Conservation (phyloP, 1,284 basidiomycete species). For the Trichosporon sp. region DNA sequence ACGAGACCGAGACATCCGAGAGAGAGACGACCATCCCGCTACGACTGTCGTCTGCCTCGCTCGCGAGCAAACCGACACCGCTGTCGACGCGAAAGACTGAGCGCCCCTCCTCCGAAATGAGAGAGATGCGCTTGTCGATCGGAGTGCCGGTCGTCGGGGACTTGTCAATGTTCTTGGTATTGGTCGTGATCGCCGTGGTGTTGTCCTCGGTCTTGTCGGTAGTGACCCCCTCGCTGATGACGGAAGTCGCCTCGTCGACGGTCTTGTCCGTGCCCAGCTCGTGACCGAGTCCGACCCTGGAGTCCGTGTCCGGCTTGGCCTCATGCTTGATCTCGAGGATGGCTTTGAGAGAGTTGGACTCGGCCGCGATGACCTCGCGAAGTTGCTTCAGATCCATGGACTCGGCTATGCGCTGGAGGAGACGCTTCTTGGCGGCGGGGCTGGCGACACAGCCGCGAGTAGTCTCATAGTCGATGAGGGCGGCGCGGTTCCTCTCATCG, state of each 20-base stretch:
- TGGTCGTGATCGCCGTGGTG: not conserved
- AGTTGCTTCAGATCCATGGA: not conserved
- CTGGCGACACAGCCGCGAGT: not conserved
- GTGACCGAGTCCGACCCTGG: not conserved
- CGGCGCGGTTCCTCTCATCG: not conserved
- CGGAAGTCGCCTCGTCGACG: too few relatives aligned
- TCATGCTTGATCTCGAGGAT: not conserved
- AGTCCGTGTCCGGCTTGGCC: not conserved
- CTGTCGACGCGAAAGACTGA: not conserved
- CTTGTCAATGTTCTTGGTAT: not conserved
- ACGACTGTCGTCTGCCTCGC: not conserved
- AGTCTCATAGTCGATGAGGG: constrained; percentile 2
- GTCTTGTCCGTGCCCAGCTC: not conserved
- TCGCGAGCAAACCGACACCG: not conserved
- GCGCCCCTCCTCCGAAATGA: not conserved
- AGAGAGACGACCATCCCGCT: constrained; percentile 7
- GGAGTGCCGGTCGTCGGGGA: not conserved
- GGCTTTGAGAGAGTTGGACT: not conserved
- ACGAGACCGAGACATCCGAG: not conserved
- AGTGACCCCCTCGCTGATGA: not conserved
- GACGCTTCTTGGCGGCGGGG: not conserved
- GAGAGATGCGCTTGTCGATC: not conserved
- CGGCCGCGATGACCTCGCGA: too few relatives aligned
- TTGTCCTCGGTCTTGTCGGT: not conserved
- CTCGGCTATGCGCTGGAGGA: not conserved